Evolutionary conservation across 2,329 filamentous ascomycete species (phyloP).

Genomic region (Akanthomyces uredinophilus): DNA sequence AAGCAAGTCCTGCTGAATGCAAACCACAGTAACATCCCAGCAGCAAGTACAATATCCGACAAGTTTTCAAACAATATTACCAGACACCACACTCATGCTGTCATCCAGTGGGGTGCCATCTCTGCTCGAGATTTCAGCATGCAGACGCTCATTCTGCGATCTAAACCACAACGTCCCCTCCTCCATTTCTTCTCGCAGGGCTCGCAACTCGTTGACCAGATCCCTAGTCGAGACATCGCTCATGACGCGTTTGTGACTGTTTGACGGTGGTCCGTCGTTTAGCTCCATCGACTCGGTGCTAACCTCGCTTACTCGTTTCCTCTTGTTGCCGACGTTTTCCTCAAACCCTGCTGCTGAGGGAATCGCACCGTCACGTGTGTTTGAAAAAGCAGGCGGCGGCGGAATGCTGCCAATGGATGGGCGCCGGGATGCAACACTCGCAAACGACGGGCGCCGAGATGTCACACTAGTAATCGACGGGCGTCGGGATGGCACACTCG

Average conservation of each 20-base stretch:
- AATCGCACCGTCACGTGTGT: background rate
- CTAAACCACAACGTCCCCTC: constrained; percentile 43
- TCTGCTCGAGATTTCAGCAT: constrained; percentile 31
- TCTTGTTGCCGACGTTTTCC: constrained; percentile 25
- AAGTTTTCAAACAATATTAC: background rate
- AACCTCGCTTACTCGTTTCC: constrained; percentile 29
- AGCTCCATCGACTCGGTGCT: constrained; percentile 15
- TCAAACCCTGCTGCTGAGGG: constrained; percentile 16
- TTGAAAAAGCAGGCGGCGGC: background rate
- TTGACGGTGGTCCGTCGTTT: constrained; percentile 16
- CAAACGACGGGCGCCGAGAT: constrained; percentile 10
- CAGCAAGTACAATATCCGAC: background rate
- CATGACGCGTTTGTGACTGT: constrained; percentile 36
- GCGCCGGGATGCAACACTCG: background rate
- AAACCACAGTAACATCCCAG: background rate
- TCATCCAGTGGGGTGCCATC: constrained; percentile 32
- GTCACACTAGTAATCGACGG: constrained; percentile 3
- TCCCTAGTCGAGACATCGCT: constrained; percentile 33
- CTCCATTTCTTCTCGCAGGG: constrained; percentile 41
- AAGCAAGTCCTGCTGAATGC: background rate
- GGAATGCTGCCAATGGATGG: constrained; percentile 8
- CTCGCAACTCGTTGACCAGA: constrained; percentile 36
- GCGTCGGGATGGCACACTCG: background rate
- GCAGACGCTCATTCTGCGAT: constrained; percentile 39
- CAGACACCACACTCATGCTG: constrained; percentile 18